Percentiles rank a stretch among this genome's conserved stretches.
Evolutionary conservation across 768 basidiomycete genomes (phyloP).

Genomic region (Mrakia hoshinonis): DNA sequence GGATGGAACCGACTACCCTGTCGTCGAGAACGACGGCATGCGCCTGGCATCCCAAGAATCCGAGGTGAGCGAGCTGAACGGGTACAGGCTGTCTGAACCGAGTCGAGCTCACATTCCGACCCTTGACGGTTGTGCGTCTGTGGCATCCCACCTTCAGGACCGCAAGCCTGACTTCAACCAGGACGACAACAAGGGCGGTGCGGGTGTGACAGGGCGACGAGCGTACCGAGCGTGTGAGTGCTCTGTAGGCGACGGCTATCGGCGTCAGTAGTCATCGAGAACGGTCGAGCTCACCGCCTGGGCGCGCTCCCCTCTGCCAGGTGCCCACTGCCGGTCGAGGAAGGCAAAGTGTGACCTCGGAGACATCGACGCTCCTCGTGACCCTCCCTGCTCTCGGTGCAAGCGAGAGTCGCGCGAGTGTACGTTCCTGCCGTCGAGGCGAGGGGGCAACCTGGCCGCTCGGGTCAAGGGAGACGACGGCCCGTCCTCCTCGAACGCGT

Average conservation of each 20-base stretch:
- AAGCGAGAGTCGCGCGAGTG: constrained; percentile 27
- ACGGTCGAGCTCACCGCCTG: not conserved
- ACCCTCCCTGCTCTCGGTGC: constrained; percentile 34
- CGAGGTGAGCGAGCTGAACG: too few relatives aligned
- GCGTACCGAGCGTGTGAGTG: constrained; percentile 9
- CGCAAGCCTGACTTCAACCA: not conserved
- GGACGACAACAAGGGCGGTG: not conserved
- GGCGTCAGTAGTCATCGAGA: not conserved
- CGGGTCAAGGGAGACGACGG: not conserved
- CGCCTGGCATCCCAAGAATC: too few relatives aligned
- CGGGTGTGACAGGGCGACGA: not conserved
- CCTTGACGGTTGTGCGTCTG: too few relatives aligned
- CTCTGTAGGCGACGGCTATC: not conserved
- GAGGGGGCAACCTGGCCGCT: constrained; percentile 26
- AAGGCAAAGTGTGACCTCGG: constrained; percentile 17
- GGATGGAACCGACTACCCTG: too few relatives aligned
- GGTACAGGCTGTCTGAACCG: too few relatives aligned
- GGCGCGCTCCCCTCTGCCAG: not conserved
- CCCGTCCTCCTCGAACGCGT: not conserved
- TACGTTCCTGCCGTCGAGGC: constrained; percentile 22
- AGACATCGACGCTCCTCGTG: constrained; percentile 30
- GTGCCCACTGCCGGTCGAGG: not conserved
- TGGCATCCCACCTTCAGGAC: not conserved
- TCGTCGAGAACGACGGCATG: too few relatives aligned
- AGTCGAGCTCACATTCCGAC: too few relatives aligned